Conservation (phyloP, 1,284 basidiomycete genomes). For the Cryptococcus maquisensis region DNA sequence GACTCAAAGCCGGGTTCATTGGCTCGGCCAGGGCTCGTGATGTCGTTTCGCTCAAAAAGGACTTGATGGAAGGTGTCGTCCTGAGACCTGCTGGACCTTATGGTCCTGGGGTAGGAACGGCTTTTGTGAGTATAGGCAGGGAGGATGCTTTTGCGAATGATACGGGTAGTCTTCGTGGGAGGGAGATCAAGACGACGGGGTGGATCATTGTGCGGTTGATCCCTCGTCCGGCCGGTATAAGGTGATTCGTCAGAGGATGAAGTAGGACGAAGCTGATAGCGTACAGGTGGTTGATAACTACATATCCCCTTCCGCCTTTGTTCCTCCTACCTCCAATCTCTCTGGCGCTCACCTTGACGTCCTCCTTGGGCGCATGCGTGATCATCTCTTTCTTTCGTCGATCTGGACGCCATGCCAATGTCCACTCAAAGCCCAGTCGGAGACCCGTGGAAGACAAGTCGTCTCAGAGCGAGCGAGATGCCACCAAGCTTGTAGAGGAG, state of each 20-base stretch:
- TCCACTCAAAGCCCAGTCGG: no score
- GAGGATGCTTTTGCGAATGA: conserved; percentile 34
- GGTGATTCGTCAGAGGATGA: conserved; percentile 14
- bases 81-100: conserved; percentile 28
- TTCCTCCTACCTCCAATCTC: conserved; percentile 43
- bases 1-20: conserved; percentile 23
- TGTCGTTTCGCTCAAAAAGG: conserved; percentile 40
- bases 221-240: conserved; percentile 43
- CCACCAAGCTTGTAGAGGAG: no score
- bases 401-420: no score
- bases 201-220: conserved; percentile 47
- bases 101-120: conserved; percentile 31
- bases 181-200: conserved; percentile 46
- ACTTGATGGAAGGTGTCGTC: conserved; percentile 40
- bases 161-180: conserved; percentile 13
- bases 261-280: background rate
- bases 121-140: conserved; percentile 42
- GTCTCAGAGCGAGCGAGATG: no score
- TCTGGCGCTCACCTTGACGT: conserved; percentile 38
- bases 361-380: conserved; percentile 36
- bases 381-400: conserved; percentile 36
- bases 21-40: conserved; percentile 32
- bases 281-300: conserved; percentile 37
- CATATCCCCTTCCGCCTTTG: conserved; percentile 41
- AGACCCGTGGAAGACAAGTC: no score